Conservation (phyloP, 345 rosid genomes). For the Syzygium aromaticum region DNA sequence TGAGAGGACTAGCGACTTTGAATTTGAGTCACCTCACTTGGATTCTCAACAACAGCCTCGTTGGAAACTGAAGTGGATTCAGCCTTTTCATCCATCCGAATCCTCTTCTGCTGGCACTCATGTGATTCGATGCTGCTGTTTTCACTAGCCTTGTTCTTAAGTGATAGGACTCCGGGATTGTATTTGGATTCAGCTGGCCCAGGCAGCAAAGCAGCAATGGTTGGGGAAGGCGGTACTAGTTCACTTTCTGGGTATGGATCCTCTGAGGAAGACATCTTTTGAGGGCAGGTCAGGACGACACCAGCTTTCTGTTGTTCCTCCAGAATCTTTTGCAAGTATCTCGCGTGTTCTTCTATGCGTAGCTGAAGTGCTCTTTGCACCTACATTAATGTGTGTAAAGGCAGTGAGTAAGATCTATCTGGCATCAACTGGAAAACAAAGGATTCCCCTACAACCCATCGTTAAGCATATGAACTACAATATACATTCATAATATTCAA, state of each 20-base stretch:
- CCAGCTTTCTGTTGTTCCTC: constrained; percentile 81
- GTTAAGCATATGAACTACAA: neutral
- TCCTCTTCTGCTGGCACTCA: neutral
- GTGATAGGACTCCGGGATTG: neutral
- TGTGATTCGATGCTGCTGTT: neutral
- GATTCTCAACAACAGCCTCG: neutral
- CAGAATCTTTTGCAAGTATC: constrained; percentile 70
- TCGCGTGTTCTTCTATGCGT: constrained; percentile 87
- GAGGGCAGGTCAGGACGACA: constrained; percentile 25
- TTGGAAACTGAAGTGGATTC: neutral
- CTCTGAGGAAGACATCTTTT: constrained; percentile 21
- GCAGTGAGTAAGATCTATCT: neutral
- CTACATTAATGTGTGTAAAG: constrained; percentile 14
- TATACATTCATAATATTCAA: neutral
- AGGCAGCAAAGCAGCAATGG: neutral
- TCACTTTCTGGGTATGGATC: constrained; percentile 7
- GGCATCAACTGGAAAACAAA: neutral
- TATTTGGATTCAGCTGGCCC: neutral
- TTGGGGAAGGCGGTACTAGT: constrained; percentile 13
- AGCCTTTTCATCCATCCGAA: neutral
- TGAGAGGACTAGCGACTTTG: neutral
- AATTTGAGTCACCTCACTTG: neutral
- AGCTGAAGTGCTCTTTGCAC: constrained; percentile 70
- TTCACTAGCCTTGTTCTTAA: neutral
- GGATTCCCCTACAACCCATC: neutral